These are phyloP conservation scores for Colletotrichum simmondsii DNA, from an alignment of 2,329 filamentous ascomycete species.

Conservation along the genomic window DNA sequence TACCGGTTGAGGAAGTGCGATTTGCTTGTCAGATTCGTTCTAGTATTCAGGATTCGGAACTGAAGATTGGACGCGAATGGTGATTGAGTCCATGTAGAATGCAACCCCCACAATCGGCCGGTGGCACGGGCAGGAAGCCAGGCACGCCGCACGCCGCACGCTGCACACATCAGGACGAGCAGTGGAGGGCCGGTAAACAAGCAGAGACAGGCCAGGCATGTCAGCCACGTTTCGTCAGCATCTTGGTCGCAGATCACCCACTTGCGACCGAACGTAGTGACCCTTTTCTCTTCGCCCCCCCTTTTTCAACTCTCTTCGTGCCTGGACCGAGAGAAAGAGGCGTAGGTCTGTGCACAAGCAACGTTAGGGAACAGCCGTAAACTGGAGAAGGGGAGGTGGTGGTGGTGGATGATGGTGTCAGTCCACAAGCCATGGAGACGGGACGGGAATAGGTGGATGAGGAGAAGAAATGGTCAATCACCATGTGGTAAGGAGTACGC, in stretches of 20 bases:
- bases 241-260: neutral
- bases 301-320: neutral
- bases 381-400: neutral
- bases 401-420: neutral
- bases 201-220: neutral
- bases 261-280: neutral
- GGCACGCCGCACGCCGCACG: neutral
- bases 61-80: neutral
- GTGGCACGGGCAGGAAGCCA: slow-evolving; percentile 1
- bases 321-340: neutral
- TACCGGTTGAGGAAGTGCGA: neutral
- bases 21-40: slow-evolving; percentile 1
- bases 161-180: neutral
- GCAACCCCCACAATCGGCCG: slow-evolving; percentile 28
- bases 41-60: neutral
- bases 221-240: slow-evolving; percentile 17
- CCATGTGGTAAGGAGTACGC: neutral
- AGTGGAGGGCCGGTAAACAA: neutral
- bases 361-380: neutral
- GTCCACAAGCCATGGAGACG: neutral
- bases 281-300: neutral
- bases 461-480: neutral
- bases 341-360: neutral
- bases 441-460: neutral
- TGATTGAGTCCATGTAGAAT: neutral